These are phyloP conservation scores for Epichloe sylvatica DNA, from an alignment of 2,329 filamentous ascomycete genomes.

Conservation along the genomic window DNA sequence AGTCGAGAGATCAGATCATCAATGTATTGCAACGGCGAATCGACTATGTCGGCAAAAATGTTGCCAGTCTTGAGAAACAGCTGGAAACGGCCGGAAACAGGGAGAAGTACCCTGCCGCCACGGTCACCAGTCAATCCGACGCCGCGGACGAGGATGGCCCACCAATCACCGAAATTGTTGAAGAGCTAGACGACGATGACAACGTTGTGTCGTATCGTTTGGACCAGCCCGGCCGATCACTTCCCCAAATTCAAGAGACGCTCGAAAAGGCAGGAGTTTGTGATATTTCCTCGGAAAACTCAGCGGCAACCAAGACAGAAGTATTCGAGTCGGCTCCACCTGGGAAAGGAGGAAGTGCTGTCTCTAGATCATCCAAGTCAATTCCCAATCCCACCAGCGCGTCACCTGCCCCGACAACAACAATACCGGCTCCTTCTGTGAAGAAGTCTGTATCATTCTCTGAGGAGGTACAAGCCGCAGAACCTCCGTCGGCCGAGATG, in stretches of 20 bases:
- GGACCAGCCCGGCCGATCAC: slow-evolving; percentile 52
- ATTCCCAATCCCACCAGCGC: background rate
- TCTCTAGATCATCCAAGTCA: background rate
- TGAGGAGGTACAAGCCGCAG: slow-evolving; percentile 34
- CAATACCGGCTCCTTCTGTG: background rate
- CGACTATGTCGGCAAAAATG: slow-evolving; percentile 80
- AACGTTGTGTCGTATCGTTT: slow-evolving; percentile 61
- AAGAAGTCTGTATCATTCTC: slow-evolving; percentile 52
- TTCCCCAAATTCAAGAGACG: slow-evolving; percentile 55
- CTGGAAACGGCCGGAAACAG: slow-evolving; percentile 50
- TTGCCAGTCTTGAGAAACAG: slow-evolving; percentile 59
- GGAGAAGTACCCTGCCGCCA: slow-evolving; percentile 47
- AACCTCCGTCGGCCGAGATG: slow-evolving; percentile 13
- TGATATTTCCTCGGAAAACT: slow-evolving; percentile 19
- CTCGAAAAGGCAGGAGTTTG: slow-evolving; percentile 64
- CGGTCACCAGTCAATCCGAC: slow-evolving; percentile 45
- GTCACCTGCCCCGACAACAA: background rate
- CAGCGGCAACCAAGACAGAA: slow-evolving; percentile 3
- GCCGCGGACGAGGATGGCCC: slow-evolving; percentile 53
- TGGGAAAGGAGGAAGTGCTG: background rate
- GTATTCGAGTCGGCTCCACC: background rate
- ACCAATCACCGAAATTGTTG: slow-evolving; percentile 79
- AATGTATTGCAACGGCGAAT: slow-evolving; percentile 54
- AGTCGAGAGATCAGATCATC: slow-evolving; percentile 35
- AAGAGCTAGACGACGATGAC: slow-evolving; percentile 81